Evolutionary conservation across 257 asterid species (phyloP).

Genomic region (Cinchona pubescens): DNA sequence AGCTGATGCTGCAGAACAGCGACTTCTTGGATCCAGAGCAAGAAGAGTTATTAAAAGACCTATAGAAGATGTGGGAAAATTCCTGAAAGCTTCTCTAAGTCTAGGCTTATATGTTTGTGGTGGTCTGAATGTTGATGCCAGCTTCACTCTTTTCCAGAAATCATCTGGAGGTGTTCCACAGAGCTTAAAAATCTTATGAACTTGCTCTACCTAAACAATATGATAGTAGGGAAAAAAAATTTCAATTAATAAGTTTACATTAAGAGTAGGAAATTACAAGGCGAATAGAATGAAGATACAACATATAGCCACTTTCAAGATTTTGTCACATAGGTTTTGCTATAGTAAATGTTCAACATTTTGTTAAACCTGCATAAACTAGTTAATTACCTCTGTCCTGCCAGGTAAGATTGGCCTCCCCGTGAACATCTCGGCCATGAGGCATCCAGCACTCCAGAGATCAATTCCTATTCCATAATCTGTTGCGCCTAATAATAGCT

Average conservation of each 20-base stretch:
- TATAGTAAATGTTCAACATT: not conserved
- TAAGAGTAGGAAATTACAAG: not conserved
- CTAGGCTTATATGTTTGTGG: constrained; percentile 54
- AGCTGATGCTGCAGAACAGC: constrained; percentile 62
- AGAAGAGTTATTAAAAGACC: constrained; percentile 52
- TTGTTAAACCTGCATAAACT: too few species aligned
- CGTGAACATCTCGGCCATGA: constrained; percentile 81
- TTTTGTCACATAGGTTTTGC: not conserved
- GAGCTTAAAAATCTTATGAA: constrained; percentile 68
- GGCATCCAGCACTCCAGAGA: constrained; percentile 91
- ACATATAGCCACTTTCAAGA: not conserved
- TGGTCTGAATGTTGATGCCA: constrained; percentile 62
- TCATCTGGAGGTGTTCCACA: constrained; percentile 83
- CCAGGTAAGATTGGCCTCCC: constrained; percentile 81
- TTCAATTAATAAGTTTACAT: not conserved
- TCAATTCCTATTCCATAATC: constrained; percentile 75
- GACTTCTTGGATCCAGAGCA: constrained; percentile 56
- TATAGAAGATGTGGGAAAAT: constrained; percentile 60
- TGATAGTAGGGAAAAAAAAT: not conserved
- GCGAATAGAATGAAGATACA: not conserved
- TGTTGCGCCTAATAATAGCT: constrained; percentile 71
- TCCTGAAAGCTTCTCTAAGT: constrained; percentile 46
- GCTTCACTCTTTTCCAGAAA: constrained; percentile 46
- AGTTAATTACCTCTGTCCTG: constrained; percentile 78
- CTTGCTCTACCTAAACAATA: constrained; percentile 64